A percentile compares a stretch with the other conserved stretches of the same genome.
Conservation (phyloP, 2,329 filamentous ascomycete species). For the Colletotrichum sansevieriae region DNA sequence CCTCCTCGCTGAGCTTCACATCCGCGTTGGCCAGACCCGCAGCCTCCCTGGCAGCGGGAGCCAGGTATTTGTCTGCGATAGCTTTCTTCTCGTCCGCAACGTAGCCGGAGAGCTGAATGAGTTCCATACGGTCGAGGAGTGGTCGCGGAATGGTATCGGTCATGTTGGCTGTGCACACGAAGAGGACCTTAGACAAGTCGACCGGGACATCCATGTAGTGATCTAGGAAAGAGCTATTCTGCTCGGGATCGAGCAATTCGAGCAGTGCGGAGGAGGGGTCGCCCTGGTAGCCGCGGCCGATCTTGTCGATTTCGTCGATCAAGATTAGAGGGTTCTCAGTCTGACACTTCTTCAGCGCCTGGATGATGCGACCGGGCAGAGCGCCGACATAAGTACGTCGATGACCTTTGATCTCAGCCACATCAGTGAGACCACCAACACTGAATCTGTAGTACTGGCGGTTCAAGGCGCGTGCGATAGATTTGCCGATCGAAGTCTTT, state of each 20-base stretch:
- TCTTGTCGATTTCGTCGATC: constrained; percentile 98
- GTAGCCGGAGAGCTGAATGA: constrained; percentile 96
- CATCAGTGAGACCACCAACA: constrained; percentile 95
- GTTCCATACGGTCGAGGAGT: constrained; percentile 95
- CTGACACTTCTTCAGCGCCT: constrained; percentile 98
- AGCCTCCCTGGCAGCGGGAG: constrained; percentile 92
- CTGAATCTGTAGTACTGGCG: constrained; percentile 98
- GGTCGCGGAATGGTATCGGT: constrained; percentile 97
- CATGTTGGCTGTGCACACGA: constrained; percentile 99
- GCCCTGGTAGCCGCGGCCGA: constrained; percentile 94
- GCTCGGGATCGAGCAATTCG: constrained; percentile 94
- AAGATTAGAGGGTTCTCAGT: constrained; percentile 97
- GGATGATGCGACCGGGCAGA: constrained; percentile 94
- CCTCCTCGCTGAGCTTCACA: constrained; percentile 86
- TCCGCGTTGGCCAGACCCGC: constrained; percentile 92
- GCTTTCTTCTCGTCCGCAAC: constrained; percentile 99
- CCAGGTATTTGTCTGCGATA: constrained; percentile 93
- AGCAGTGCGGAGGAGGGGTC: constrained; percentile 95
- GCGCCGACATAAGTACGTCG: constrained; percentile 96
- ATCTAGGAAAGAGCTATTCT: constrained; percentile 96
- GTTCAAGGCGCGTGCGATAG: constrained; percentile 93
- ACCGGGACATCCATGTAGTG: constrained; percentile 99
- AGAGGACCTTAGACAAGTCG: constrained; percentile 96
- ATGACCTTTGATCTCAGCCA: constrained; percentile 98
- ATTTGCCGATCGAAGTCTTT: constrained; percentile 99